These are phyloP conservation scores for Cornus controversa DNA, from an alignment of 148 eudicot genomes.

Conservation along the genomic window DNA sequence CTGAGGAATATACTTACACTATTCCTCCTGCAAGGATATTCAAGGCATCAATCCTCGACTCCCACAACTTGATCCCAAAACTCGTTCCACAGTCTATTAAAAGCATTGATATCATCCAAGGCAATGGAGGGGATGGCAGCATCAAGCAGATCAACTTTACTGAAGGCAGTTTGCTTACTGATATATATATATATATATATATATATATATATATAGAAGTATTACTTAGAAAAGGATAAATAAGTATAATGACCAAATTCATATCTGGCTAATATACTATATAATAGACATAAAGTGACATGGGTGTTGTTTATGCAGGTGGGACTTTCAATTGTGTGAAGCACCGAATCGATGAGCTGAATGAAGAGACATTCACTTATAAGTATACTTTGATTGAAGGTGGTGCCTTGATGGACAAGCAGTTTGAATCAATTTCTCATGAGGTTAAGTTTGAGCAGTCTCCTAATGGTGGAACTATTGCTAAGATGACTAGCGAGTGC, in stretches of 20 bases:
- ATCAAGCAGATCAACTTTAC: constrained; percentile 18
- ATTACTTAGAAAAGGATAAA: too few relatives aligned
- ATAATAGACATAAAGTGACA: neutral
- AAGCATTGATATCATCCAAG: constrained; percentile 20
- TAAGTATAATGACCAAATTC: too few relatives aligned
- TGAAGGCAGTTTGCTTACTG: constrained; percentile 1
- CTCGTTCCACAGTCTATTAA: constrained; percentile 17
- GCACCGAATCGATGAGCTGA: neutral
- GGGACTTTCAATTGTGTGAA: neutral
- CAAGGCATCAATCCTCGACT: too few relatives aligned
- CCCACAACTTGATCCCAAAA: constrained; percentile 10
- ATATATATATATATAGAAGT: too few relatives aligned
- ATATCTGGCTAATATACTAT: too few relatives aligned
- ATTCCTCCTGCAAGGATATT: constrained; percentile 4
- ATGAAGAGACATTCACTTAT: neutral
- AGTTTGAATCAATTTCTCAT: neutral
- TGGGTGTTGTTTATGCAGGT: neutral
- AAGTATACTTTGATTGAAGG: constrained; percentile 1
- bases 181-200: too few relatives aligned
- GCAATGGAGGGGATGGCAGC: neutral
- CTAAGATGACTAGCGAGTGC: neutral
- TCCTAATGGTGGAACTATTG: neutral
- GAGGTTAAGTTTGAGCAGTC: neutral
- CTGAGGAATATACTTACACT: neutral
- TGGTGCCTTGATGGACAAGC: neutral